Conservation (phyloP, 371 early-diverging fungal genomes). For the Apophysomyces trapeziformis region DNA sequence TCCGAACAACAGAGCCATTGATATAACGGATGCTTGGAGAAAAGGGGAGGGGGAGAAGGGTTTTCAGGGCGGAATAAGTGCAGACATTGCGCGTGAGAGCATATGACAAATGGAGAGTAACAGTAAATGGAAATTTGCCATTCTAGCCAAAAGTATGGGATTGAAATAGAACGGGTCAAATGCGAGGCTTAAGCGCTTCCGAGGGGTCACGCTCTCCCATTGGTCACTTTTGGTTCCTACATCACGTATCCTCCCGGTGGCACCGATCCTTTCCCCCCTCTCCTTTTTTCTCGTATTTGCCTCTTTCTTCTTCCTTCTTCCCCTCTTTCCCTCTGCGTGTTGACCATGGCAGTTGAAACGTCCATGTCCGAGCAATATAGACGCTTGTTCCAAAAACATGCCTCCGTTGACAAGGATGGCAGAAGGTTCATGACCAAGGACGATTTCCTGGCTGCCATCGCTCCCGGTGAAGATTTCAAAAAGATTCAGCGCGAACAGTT, state of each 20-base stretch:
- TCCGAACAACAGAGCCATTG: slow-evolving; percentile 9
- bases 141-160: no score
- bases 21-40: neutral
- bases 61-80: neutral
- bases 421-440: slow-evolving; percentile 68
- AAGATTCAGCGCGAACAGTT: slow-evolving; percentile 65
- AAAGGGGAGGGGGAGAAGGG: neutral
- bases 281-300: neutral
- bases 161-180: neutral
- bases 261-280: slow-evolving; percentile 2
- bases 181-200: slow-evolving; percentile 6
- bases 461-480: slow-evolving; percentile 69
- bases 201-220: slow-evolving; percentile 5
- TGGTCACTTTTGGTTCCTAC: slow-evolving; percentile 4
- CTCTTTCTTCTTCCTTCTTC: slow-evolving; percentile 1
- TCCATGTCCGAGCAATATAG: slow-evolving; percentile 51
- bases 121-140: neutral
- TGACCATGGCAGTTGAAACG: slow-evolving; percentile 10
- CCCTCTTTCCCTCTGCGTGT: slow-evolving; percentile 14
- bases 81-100: neutral
- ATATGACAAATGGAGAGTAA: neutral
- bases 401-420: slow-evolving; percentile 62
- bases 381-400: slow-evolving; percentile 65
- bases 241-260: slow-evolving; percentile 12
- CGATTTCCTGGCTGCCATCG: slow-evolving; percentile 73